Base-by-base conservation (phyloP, 495 filamentous ascomycete genomes). In the Bathelium albidoporum region DNA sequence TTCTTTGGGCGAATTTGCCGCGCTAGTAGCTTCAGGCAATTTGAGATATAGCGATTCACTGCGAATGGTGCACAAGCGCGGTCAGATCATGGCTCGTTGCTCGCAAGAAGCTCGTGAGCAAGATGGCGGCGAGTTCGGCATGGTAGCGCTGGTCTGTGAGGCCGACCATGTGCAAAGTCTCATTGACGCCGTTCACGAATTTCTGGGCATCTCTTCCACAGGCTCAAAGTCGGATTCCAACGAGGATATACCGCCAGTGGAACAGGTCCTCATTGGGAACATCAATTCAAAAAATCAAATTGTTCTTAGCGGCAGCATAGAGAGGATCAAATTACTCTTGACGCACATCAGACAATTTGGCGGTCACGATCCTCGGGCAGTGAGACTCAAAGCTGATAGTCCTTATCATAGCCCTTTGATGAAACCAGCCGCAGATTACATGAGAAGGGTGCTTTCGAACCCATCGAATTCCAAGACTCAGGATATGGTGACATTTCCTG, bases 281-380 rank as follows among this genome's bases (percentile, higher is more conserved):
- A 85, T 96, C 75, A 98, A 98, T 75, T 87, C 84, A 67, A 94
- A 90, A 74, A 96, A 95, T 69, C 94, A 98, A 73, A 95, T 98
- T 69, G 94, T 98, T 61, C 78, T 98, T 36, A 91, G 87, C 66
- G 94, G 94, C 2, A 94, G 85, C 72, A 85, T 97, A 45, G 86
- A 88, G 68, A 79, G 85, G 62, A 96, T 97, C 71, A 87, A 86
- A 68, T 85, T 86, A 34, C 85, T 96, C n/a, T 74, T 96, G 26
- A 85, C 90, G 16, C 91, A 98, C 71, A 79, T 98, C 62, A 81
- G 94, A 58, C 90, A 96, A 70, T 98, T 96, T 73, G 83, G 88
- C 31, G 94, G 94, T 7, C 91, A 96, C 68, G 94, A 97, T 73
- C 94, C 94, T 10, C 80, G 94, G 53, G 89, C 90, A 14, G 90